A percentile compares a stretch with the other conserved stretches of the same genome.
Evolutionary conservation across 2,329 filamentous ascomycete species (phyloP).

Genomic region (Hypoxylon sp.): DNA sequence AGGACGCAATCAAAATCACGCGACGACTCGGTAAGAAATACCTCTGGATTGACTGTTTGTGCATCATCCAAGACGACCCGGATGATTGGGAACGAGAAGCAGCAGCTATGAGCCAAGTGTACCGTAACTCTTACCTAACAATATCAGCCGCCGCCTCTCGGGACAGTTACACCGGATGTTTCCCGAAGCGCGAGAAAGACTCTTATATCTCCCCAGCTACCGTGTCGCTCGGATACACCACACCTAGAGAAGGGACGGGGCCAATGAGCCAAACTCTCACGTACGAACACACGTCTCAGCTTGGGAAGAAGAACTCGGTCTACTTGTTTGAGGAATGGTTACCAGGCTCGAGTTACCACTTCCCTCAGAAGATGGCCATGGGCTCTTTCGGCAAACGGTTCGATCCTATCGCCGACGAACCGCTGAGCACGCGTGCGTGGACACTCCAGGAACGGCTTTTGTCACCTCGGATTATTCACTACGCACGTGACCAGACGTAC

Average conservation of each 20-base stretch:
- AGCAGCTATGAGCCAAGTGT: conserved; percentile 27
- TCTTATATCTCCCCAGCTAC: conserved; percentile 23
- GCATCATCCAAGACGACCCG: conserved; percentile 32
- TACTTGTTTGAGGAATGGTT: conserved; percentile 37
- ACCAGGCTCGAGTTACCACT: conserved; percentile 33
- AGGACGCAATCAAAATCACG: conserved; percentile 32
- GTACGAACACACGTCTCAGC: conserved; percentile 21
- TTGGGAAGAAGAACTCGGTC: conserved; percentile 18
- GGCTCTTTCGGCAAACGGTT: conserved; percentile 26
- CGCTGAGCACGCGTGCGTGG: conserved; percentile 21
- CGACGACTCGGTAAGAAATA: conserved; percentile 24
- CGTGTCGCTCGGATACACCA: conserved; percentile 23
- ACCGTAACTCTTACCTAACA: conserved; percentile 31
- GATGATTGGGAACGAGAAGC: conserved; percentile 34
- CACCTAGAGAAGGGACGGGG: conserved; percentile 25
- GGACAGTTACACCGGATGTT: conserved; percentile 25
- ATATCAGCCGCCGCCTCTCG: conserved; percentile 30
- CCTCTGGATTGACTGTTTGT: conserved; percentile 37
- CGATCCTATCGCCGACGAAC: conserved; percentile 34
- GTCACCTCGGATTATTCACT: conserved; percentile 25
- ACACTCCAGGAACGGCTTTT: conserved; percentile 24
- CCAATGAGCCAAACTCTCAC: conserved; percentile 20
- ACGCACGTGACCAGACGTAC: conserved; percentile 27
- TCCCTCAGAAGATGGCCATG: conserved; percentile 23
- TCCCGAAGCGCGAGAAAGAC: conserved; percentile 27